phyloP scores from a whole-genome alignment of 2,329 filamentous ascomycete genomes.

The Graphiopsis chlorocephala region DNA sequence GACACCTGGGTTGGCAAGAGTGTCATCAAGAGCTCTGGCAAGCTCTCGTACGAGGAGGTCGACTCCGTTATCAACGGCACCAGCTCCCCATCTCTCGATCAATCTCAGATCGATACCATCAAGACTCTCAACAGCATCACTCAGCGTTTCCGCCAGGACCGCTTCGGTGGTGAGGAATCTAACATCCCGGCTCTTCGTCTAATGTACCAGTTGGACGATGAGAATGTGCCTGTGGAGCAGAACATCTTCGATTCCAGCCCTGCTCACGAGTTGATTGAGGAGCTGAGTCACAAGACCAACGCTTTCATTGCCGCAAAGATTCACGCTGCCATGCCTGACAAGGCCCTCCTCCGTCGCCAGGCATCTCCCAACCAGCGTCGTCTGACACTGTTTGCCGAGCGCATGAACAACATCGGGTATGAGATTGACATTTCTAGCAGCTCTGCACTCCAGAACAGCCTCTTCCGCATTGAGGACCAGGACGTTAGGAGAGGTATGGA shows the following conservation, averaged over 20 bases:
- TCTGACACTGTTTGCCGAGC: slow-evolving; percentile 83
- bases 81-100: slow-evolving; percentile 53
- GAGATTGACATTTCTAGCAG: slow-evolving; percentile 88
- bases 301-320: slow-evolving; percentile 84
- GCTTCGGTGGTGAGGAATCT: slow-evolving; percentile 72
- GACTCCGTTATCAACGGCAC: slow-evolving; percentile 71
- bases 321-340: slow-evolving; percentile 75
- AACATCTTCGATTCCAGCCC: slow-evolving; percentile 92
- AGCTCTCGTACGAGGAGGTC: slow-evolving; percentile 79
- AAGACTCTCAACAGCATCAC: slow-evolving; percentile 76
- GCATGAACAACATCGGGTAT: slow-evolving; percentile 88
- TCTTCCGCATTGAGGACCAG: slow-evolving; percentile 87
- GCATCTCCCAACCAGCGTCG: slow-evolving; percentile 80
- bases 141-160: slow-evolving; percentile 84
- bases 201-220: slow-evolving; percentile 91
- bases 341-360: slow-evolving; percentile 88
- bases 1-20: slow-evolving; percentile 93
- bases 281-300: slow-evolving; percentile 92
- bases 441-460: slow-evolving; percentile 85
- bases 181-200: slow-evolving; percentile 83
- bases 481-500: slow-evolving; percentile 97
- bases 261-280: slow-evolving; percentile 90
- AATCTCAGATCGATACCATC: slow-evolving; percentile 71
- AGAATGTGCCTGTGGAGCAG: slow-evolving; percentile 93
- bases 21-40: slow-evolving; percentile 87